phyloP scores from a whole-genome alignment of 441 rosid species.

The Euphorbia celastroides region DNA sequence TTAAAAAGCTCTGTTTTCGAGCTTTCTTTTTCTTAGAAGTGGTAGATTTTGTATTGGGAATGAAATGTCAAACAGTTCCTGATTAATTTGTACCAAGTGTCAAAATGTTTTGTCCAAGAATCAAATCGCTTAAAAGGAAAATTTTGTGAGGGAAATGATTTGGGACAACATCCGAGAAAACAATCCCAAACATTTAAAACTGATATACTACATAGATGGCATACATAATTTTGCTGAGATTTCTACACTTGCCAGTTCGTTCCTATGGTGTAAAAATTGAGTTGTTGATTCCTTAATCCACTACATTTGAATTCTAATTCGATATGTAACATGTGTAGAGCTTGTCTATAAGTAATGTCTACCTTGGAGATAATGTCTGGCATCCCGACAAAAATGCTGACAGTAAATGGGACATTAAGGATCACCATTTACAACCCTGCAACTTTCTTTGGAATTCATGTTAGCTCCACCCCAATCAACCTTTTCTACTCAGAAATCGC shows the following conservation, averaged over 20 bases:
- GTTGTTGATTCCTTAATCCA: not conserved
- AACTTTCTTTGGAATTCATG: constrained; percentile 78
- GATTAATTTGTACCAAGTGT: too few species aligned
- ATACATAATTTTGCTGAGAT: not conserved
- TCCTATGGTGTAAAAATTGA: not conserved
- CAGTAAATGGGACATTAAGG: constrained; percentile 60
- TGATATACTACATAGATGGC: too few species aligned
- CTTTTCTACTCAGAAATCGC: constrained; percentile 63
- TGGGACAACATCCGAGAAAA: too few species aligned
- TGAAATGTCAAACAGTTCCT: too few species aligned
- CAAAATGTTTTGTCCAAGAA: too few species aligned
- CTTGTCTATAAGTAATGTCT: constrained; percentile 51
- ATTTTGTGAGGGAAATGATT: too few species aligned
- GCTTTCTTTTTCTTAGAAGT: too few species aligned
- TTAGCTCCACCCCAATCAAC: constrained; percentile 61
- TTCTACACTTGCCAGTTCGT: not conserved
- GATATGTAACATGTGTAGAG: constrained; percentile 39
- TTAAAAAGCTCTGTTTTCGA: too few species aligned
- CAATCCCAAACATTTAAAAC: too few species aligned
- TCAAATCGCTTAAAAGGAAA: too few species aligned
- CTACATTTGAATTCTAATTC: not conserved
- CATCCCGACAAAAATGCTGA: constrained; percentile 71
- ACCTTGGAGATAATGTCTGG: constrained; percentile 87
- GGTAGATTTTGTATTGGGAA: too few species aligned
- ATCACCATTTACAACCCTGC: constrained; percentile 74